Base-by-base conservation (phyloP, 352 stramenopile genomes). In the Saprolegnia diclina region DNA sequence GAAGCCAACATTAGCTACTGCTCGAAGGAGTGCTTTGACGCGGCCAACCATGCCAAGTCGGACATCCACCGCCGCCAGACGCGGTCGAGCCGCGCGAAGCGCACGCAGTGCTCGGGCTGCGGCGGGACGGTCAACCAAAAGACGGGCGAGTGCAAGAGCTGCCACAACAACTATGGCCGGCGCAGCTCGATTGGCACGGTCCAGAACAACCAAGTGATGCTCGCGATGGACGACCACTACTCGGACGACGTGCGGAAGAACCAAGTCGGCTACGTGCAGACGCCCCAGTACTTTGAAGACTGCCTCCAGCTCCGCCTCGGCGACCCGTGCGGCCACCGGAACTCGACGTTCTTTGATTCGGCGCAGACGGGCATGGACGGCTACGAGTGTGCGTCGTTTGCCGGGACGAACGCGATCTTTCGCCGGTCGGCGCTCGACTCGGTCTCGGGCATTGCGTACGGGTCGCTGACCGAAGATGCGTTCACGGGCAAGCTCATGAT, bases 401-500 rank as follows among this genome's bases (percentile, higher is more conserved):
- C 81, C 55, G 83, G 83, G 64, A 91, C 83, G 14, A 89, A 89
- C 52, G 83, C 83, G 21, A 90, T 89, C 29, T 90, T 91, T 73
- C 81, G 81, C 65, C 81, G 83, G 48, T 80, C 88, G 13, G 83
- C 83, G 32, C 65, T 91, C n/a, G 80, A 90, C 64, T 88, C 80
- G 18, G 77, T 91, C 18, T 88, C 73, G 21, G 83, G 83, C 35
- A 90, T 92, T 65, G 79, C 88, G 68, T 88, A 88, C 59, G 83
- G 83, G 11, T 88, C 79, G 35, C 66, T 92, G 54, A 92, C 83
- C 7, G 83, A 92, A 69, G 83, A 92, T 63, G 80, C 80, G 1
- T 90, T 87, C 71, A 90, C 82, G 38, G 82, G 82, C 61, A 87
- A 88, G 73, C 86, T 88, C 78, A 88, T 90, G 82, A 82, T 90